Conservation (phyloP, 2,329 filamentous ascomycete species). For the Colletotrichum graminicola region DNA sequence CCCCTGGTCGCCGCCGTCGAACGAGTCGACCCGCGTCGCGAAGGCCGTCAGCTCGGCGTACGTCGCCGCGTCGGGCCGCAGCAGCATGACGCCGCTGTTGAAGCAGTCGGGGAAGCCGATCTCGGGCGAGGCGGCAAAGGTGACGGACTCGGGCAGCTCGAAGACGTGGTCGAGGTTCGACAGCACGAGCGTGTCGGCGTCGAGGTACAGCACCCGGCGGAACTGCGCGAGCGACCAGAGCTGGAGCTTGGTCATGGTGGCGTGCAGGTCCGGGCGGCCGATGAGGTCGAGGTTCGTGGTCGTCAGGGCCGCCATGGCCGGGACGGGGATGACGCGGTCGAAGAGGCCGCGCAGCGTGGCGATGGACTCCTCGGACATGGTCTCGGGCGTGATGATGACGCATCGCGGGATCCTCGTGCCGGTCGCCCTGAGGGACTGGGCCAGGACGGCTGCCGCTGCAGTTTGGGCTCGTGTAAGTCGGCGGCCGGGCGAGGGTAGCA, state of each 20-base stretch:
- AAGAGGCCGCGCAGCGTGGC: conserved; percentile 28
- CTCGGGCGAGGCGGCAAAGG: conserved; percentile 66
- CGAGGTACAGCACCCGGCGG: conserved; percentile 58
- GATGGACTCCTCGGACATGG: conserved; percentile 27
- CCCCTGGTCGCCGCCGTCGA: conserved; percentile 79
- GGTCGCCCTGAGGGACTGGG: conserved; percentile 41
- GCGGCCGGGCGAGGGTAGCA: neutral
- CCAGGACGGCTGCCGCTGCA: conserved; percentile 40
- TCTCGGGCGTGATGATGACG: conserved; percentile 36
- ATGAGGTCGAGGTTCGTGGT: conserved; percentile 73
- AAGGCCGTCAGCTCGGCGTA: conserved; percentile 73
- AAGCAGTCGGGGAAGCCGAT: conserved; percentile 81
- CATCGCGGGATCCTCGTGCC: conserved; percentile 34
- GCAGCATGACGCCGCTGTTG: conserved; percentile 77
- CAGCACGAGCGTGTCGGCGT: conserved; percentile 74
- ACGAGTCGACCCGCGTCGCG: conserved; percentile 74
- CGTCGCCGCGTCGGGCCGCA: conserved; percentile 73
- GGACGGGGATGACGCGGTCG: conserved; percentile 39
- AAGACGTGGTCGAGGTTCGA: conserved; percentile 78
- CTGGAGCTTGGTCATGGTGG: conserved; percentile 78
- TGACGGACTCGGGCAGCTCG: conserved; percentile 66
- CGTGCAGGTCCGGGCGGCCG: conserved; percentile 74
- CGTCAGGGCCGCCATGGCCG: conserved; percentile 20
- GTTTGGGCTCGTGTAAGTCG: neutral
- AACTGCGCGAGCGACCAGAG: conserved; percentile 77